Conservation (phyloP, 192 early-diverging fungal genomes). For the Backusella australiensis region DNA sequence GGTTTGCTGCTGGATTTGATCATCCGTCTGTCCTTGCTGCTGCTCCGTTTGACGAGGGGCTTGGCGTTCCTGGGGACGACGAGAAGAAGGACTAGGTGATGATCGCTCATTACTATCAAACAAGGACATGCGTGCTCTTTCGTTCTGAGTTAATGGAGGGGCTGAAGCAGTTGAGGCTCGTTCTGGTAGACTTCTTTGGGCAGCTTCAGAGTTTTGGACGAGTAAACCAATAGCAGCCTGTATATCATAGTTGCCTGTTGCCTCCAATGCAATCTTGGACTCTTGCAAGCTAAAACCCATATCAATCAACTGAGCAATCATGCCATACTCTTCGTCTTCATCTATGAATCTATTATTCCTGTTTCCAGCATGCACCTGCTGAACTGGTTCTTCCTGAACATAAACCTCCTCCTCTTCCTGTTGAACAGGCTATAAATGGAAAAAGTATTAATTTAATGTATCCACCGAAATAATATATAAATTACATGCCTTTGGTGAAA, state of each 20-base stretch:
- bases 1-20: slow-evolving; percentile 47
- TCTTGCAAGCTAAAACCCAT: slow-evolving; percentile 77
- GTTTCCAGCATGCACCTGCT: neutral
- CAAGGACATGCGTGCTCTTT: slow-evolving; percentile 1
- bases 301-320: slow-evolving; percentile 72
- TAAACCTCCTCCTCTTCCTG: neutral
- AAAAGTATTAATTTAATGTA: neutral
- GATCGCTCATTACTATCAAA: slow-evolving; percentile 7
- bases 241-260: slow-evolving; percentile 61
- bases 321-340: slow-evolving; percentile 33
- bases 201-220: slow-evolving; percentile 26
- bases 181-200: neutral
- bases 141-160: neutral
- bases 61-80: neutral
- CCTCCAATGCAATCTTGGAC: slow-evolving; percentile 67
- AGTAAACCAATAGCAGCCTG: slow-evolving; percentile 52
- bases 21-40: slow-evolving; percentile 20
- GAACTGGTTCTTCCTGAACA: neutral
- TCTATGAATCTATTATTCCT: neutral
- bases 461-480: neutral
- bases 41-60: neutral
- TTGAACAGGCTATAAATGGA: neutral
- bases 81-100: neutral
- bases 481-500: neutral
- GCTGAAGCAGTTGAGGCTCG: neutral